Conservation (phyloP, 2,329 filamentous ascomycete genomes). For the Colletotrichum sp. region DNA sequence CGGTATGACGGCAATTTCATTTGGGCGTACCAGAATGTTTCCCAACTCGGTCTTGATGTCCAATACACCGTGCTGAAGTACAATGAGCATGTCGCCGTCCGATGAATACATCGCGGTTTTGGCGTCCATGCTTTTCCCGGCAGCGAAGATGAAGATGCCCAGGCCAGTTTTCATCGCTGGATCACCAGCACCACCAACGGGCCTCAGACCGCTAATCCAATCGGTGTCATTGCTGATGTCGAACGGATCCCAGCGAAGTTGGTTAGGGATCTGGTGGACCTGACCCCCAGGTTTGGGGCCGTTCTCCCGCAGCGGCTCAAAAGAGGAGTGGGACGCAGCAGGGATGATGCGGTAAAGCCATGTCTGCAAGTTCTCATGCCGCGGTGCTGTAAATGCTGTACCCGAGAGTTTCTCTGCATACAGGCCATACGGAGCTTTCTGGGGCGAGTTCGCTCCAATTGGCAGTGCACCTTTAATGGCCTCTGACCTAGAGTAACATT, state of each 20-base stretch:
- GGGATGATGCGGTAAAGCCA: conserved; percentile 67
- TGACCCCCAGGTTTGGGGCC: conserved; percentile 50
- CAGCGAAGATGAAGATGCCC: conserved; percentile 73
- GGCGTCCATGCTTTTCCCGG: conserved; percentile 70
- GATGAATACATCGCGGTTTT: conserved; percentile 75
- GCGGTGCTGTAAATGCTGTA: conserved; percentile 64
- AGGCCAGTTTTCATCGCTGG: conserved; percentile 72
- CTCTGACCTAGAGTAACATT: conserved; percentile 55
- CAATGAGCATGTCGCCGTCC: conserved; percentile 71
- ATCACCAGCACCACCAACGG: conserved; percentile 74
- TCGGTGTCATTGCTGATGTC: conserved; percentile 58
- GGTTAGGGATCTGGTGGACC: conserved; percentile 79
- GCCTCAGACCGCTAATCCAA: conserved; percentile 54
- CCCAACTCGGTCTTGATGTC: conserved; percentile 72
- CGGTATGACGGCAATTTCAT: conserved; percentile 69
- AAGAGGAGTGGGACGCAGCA: conserved; percentile 53
- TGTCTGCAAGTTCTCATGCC: conserved; percentile 62
- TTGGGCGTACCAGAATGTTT: conserved; percentile 63
- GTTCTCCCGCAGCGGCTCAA: conserved; percentile 23
- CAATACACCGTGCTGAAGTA: conserved; percentile 68
- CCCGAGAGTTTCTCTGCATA: conserved; percentile 73
- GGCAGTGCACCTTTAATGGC: conserved; percentile 71
- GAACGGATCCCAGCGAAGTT: conserved; percentile 84
- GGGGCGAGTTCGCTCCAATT: conserved; percentile 72
- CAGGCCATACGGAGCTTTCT: conserved; percentile 71